Evolutionary conservation across 441 rosid genomes (phyloP).

Genomic region (Macaranga tanarius): DNA sequence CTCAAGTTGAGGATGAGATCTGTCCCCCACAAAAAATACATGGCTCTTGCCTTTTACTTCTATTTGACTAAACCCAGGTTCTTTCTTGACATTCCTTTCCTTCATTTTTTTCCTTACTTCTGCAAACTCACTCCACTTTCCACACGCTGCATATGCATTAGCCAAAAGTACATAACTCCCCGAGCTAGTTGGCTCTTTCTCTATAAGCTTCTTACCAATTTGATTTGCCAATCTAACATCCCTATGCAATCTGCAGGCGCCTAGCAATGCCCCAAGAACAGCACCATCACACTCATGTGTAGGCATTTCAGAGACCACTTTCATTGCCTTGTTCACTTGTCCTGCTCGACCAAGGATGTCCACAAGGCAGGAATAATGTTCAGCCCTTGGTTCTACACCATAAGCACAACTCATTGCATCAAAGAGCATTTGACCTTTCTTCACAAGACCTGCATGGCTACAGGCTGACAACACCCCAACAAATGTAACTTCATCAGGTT

Average conservation of each 20-base stretch:
- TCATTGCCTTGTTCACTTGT: conserved; percentile 33
- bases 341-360: conserved; percentile 46
- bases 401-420: conserved; percentile 31
- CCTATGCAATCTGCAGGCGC: conserved; percentile 37
- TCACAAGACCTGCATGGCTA: conserved; percentile 38
- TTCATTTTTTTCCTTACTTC: conserved; percentile 42
- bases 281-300: conserved; percentile 30
- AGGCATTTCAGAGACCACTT: conserved; percentile 26
- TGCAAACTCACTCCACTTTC: conserved; percentile 40
- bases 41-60: conserved; percentile 36
- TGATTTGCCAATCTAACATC: conserved; percentile 27
- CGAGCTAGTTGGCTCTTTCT: conserved; percentile 32
- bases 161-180: conserved; percentile 37
- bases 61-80: conserved; percentile 37
- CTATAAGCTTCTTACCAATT: conserved; percentile 33
- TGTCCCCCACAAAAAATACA: conserved; percentile 38
- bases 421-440: conserved; percentile 35
- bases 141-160: conserved; percentile 35
- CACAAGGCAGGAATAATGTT: conserved; percentile 45
- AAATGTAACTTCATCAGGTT: conserved; percentile 41
- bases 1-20: conserved; percentile 35
- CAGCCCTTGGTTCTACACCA: conserved; percentile 36
- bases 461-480: conserved; percentile 42
- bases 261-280: conserved; percentile 41
- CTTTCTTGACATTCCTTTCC: conserved; percentile 37